phyloP scores from a whole-genome alignment of 805 yeast species.

The Pichia eremophila region DNA sequence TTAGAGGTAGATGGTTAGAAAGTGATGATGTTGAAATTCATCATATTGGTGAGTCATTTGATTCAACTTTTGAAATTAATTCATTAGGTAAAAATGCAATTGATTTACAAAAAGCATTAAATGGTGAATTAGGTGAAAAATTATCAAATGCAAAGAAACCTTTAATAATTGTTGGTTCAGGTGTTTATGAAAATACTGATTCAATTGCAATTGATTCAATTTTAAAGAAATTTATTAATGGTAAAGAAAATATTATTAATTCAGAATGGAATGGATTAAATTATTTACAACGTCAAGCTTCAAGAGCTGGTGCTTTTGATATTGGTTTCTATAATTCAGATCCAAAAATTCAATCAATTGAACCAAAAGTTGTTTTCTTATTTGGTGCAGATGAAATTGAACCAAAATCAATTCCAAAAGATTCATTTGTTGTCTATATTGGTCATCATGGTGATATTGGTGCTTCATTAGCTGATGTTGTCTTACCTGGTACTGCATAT shows the following conservation, averaged over 20 bases:
- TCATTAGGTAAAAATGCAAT: constrained; percentile 54
- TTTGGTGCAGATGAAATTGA: constrained; percentile 78
- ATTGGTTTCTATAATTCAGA: constrained; percentile 57
- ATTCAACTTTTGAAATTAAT: constrained; percentile 60
- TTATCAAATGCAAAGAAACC: constrained; percentile 63
- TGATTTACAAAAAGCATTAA: constrained; percentile 49
- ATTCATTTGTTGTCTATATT: constrained; percentile 81
- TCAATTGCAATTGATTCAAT: constrained; percentile 49
- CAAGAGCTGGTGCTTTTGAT: constrained; percentile 82
- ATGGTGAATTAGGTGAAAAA: constrained; percentile 61
- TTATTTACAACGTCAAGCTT: constrained; percentile 74
- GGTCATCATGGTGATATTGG: constrained; percentile 91
- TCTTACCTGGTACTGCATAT: constrained; percentile 81
- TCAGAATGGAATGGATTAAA: constrained; percentile 77
- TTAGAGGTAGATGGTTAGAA: constrained; percentile 72
- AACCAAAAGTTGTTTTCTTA: constrained; percentile 69
- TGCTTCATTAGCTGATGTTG: constrained; percentile 80
- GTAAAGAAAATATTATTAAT: constrained; percentile 50
- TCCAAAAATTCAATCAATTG: constrained; percentile 36
- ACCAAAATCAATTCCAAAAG: constrained; percentile 63
- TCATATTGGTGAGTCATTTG: constrained; percentile 68
- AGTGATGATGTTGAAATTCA: constrained; percentile 52
- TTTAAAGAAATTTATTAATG: constrained; percentile 51
- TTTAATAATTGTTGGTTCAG: constrained; percentile 73
- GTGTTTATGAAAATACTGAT: constrained; percentile 60